Evolutionary conservation across 257 asterid species (phyloP).

Genomic region (Solanum ossicruentum): DNA sequence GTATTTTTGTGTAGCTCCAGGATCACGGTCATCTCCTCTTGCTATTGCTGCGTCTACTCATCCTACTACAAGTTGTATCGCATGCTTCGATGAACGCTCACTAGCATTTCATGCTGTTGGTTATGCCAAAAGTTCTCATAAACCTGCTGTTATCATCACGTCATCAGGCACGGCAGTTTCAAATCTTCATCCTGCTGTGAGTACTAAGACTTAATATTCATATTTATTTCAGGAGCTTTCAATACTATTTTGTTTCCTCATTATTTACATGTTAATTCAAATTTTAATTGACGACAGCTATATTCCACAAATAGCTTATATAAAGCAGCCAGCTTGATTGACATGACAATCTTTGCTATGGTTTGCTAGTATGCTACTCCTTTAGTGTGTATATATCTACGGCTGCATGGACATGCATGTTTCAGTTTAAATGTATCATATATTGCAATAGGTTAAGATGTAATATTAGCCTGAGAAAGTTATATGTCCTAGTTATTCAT

Average conservation of each 20-base stretch:
- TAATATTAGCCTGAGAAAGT: background rate
- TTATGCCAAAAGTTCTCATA: constrained; percentile 77
- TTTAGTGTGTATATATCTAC: background rate
- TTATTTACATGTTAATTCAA: background rate
- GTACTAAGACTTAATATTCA: constrained; percentile 11
- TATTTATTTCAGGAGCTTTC: background rate
- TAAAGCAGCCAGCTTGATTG: background rate
- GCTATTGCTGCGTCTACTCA: constrained; percentile 96
- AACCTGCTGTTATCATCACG: constrained; percentile 83
- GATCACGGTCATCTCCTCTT: constrained; percentile 92
- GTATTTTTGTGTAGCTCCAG: constrained; percentile 98
- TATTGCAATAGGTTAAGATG: background rate
- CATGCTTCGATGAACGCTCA: constrained; percentile 90
- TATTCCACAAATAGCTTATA: background rate
- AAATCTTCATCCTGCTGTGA: constrained; percentile 95
- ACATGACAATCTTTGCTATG: background rate
- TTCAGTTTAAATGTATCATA: background rate
- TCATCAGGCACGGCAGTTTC: constrained; percentile 98
- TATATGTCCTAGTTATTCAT: background rate
- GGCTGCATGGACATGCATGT: background rate
- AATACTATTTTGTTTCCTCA: background rate
- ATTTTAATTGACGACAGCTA: background rate
- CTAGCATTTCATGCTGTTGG: constrained; percentile 97
- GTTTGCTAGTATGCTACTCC: background rate
- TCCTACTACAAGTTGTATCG: constrained; percentile 73